Evolutionary conservation across 805 yeast species (phyloP).

Genomic region (Ogataea minuta): DNA sequence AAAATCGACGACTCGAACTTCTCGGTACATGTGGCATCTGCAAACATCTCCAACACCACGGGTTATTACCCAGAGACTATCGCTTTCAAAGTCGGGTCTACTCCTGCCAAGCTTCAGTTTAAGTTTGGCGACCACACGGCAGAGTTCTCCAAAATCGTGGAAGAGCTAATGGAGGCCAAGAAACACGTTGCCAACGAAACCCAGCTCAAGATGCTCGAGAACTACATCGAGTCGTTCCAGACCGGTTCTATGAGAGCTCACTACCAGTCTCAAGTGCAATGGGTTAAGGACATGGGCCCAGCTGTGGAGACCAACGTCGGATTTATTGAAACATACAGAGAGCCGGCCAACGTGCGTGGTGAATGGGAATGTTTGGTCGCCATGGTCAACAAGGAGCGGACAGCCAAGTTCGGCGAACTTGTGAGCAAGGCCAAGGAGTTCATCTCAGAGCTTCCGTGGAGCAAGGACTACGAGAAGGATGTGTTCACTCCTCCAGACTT

Average conservation of each 20-base stretch:
- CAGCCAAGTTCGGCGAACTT: slow-evolving; percentile 70
- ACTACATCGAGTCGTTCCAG: slow-evolving; percentile 66
- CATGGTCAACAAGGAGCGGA: slow-evolving; percentile 83
- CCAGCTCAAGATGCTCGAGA: slow-evolving; percentile 62
- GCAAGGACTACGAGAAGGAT: slow-evolving; percentile 71
- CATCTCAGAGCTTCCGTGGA: slow-evolving; percentile 77
- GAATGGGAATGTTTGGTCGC: slow-evolving; percentile 94
- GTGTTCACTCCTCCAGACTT: slow-evolving; percentile 90
- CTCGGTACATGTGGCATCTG: slow-evolving; percentile 68
- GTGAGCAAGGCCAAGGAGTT: slow-evolving; percentile 66
- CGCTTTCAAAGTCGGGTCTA: slow-evolving; percentile 40
- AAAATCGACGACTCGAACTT: slow-evolving; percentile 50
- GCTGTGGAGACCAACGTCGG: slow-evolving; percentile 79
- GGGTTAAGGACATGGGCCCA: slow-evolving; percentile 89
- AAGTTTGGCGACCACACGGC: slow-evolving; percentile 74
- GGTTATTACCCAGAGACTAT: slow-evolving; percentile 55
- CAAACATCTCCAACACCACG: slow-evolving; percentile 46
- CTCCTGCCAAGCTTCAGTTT: slow-evolving; percentile 43
- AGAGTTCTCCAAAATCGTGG: slow-evolving; percentile 62
- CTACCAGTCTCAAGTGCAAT: slow-evolving; percentile 74
- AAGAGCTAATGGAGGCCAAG: slow-evolving; percentile 54
- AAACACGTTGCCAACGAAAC: slow-evolving; percentile 69
- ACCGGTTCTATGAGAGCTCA: slow-evolving; percentile 86
- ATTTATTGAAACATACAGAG: slow-evolving; percentile 89
- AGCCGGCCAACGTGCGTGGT: slow-evolving; percentile 87